Evolutionary conservation across 1,139 yeast species (phyloP), one percentile per base, ranked within the genome.

Genomic region (Debaryomyces udenii): DNA sequence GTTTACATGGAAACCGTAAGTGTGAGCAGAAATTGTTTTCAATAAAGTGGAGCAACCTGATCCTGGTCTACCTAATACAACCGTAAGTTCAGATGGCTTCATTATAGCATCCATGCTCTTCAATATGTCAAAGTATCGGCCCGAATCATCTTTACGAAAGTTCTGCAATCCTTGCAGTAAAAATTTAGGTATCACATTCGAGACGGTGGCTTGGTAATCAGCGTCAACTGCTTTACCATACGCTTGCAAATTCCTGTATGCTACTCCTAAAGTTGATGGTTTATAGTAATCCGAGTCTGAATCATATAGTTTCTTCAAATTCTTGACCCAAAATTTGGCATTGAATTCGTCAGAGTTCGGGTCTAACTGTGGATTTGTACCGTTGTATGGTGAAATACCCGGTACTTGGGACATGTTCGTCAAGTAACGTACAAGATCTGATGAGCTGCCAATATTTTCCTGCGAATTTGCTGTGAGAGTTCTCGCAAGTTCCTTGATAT

Each of bases 31-130:
- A 45, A 86, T 74, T 0, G 93, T 76, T 54, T 85, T 86, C 53
- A 87, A 65, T 38, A 86, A 74, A 1, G 96, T 86, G 2, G 95
- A 77, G 62, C 95, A 87, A 44, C 96, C 96, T 18, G 91, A 79
- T 55, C 94, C 94, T 0, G 94, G 94, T 59, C 91, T 78, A 33
- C 94, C 94, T 30, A 86, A 64, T 1, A 86, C 94, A 37, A 86
- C 88, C 4, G 87, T 77, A 40, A 86, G 69, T 52, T 85, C 87
- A 41, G 95, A 91, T 0, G 93, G 86, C 33, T 70, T 66, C 47
- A 83, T 68, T 5, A 81, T 53, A 20, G 86, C 91, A 50, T 84
- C 87, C 81, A 84, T 81, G 16, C 82, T 71, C 53, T 80, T 77
- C 51, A 83, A 63, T 46, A 86, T 86, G 44, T 83, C 82, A 39